These are phyloP conservation scores for Salmacisia buchloeana DNA, from an alignment of 1,284 basidiomycete genomes.

Conservation along the genomic window DNA sequence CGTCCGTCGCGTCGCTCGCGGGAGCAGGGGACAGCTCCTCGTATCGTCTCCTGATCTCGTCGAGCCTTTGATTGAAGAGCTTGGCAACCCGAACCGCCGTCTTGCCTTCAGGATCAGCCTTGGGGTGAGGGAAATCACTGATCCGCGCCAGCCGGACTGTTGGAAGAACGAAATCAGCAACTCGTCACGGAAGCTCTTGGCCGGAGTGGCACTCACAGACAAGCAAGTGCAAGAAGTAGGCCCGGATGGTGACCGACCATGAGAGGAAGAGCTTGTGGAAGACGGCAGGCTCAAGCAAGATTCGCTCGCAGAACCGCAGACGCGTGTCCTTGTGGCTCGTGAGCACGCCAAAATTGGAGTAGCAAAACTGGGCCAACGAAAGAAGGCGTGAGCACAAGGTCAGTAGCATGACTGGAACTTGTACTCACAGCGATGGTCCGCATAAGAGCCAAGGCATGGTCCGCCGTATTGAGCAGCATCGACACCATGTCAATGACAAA, in stretches of 20 bases:
- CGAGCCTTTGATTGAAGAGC: constrained; percentile 36
- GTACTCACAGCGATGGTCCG: constrained; percentile 34
- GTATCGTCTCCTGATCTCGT: constrained; percentile 36
- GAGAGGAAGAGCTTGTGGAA: constrained; percentile 47
- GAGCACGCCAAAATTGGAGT: constrained; percentile 43
- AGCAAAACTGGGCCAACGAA: constrained; percentile 26
- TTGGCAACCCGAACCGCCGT: constrained; percentile 31
- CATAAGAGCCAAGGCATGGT: constrained; percentile 46
- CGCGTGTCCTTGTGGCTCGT: constrained; percentile 30
- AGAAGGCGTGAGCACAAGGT: background rate
- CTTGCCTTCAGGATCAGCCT: constrained; percentile 28
- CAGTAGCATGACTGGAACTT: background rate
- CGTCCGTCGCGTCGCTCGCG: constrained; percentile 27
- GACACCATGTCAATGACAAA: constrained; percentile 39
- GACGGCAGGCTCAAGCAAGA: constrained; percentile 34
- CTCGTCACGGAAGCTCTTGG: background rate
- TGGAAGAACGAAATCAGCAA: background rate
- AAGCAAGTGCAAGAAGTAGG: constrained; percentile 44
- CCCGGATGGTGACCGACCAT: constrained; percentile 46
- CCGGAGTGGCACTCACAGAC: constrained; percentile 20
- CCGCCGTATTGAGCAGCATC: constrained; percentile 40
- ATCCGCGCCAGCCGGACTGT: constrained; percentile 38
- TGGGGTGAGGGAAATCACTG: constrained; percentile 32
- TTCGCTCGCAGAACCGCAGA: constrained; percentile 39
- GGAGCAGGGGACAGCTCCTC: constrained; percentile 32